A percentile compares a stretch with the other conserved stretches of the same genome.
These are phyloP conservation scores for Puccinia brachypodii DNA, from an alignment of 1,284 basidiomycete species.

Conservation along the genomic window DNA sequence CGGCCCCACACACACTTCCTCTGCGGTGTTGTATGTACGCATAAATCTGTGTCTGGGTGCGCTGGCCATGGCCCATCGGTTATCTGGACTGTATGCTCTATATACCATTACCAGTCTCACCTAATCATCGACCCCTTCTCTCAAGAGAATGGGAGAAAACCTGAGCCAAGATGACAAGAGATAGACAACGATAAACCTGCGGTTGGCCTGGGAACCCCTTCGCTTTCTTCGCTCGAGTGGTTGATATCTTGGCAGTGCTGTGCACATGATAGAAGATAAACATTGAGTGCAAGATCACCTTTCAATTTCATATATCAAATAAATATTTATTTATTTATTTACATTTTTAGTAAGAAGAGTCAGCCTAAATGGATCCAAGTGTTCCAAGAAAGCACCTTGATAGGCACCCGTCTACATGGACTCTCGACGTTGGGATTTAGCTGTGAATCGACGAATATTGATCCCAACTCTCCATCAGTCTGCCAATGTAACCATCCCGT, in stretches of 20 bases:
- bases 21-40: neutral
- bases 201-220: neutral
- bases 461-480: neutral
- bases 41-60: neutral
- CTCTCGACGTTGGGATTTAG: too few species aligned
- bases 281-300: slow-evolving; percentile 8
- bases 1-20: neutral
- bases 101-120: too few species aligned
- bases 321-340: neutral
- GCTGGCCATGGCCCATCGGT: too few species aligned
- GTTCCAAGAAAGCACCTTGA: too few species aligned
- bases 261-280: neutral
- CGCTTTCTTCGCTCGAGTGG: neutral
- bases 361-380: neutral
- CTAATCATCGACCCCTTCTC: too few species aligned
- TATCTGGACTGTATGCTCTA: too few species aligned
- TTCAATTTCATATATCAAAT: neutral
- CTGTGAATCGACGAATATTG: neutral
- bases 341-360: neutral
- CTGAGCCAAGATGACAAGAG: too few species aligned
- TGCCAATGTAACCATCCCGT: too few species aligned
- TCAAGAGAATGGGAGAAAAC: too few species aligned
- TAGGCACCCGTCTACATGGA: too few species aligned
- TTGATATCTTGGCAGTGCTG: neutral
- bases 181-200: neutral